A percentile compares a stretch with the other conserved stretches of the same genome.
Conservation (phyloP, 371 early-diverging fungal genomes). For the Mucor velutinosus region DNA sequence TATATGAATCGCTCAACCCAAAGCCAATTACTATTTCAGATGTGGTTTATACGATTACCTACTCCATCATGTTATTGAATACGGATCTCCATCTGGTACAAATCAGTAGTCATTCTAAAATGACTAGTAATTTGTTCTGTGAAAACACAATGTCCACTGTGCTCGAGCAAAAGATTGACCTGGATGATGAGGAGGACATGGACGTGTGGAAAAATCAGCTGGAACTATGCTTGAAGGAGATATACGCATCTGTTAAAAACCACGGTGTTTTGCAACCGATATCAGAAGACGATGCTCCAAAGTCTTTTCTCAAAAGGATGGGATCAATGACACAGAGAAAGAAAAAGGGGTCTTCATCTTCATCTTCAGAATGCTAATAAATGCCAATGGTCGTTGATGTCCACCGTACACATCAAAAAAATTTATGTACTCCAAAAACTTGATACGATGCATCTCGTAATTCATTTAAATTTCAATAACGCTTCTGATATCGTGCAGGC, state of each 20-base stretch:
- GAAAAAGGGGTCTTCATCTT: neutral
- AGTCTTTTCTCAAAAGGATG: slow-evolving; percentile 13
- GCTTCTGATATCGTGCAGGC: no score
- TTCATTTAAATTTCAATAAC: no score
- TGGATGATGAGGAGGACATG: neutral
- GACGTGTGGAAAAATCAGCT: neutral
- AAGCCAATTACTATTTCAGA: slow-evolving; percentile 24
- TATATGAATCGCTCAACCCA: neutral
- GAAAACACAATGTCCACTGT: slow-evolving; percentile 55
- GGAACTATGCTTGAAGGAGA: slow-evolving; percentile 38
- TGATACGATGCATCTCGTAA: no score
- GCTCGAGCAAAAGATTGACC: slow-evolving; percentile 25
- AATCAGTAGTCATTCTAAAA: slow-evolving; percentile 43
- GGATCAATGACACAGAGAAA: slow-evolving; percentile 15
- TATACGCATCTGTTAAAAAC: slow-evolving; percentile 64
- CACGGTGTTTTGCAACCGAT: slow-evolving; percentile 62
- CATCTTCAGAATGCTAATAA: neutral
- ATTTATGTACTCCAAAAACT: no score
- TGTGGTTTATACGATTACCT: slow-evolving; percentile 80
- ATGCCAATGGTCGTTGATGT: no score
- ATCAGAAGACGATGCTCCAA: slow-evolving; percentile 5
- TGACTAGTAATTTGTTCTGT: slow-evolving; percentile 53
- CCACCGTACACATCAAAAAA: no score
- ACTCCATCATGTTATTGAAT: slow-evolving; percentile 85
- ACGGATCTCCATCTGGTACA: slow-evolving; percentile 86